These are phyloP conservation scores for Moniliophthora roreri DNA, from an alignment of 1,284 basidiomycete genomes.

Conservation along the genomic window DNA sequence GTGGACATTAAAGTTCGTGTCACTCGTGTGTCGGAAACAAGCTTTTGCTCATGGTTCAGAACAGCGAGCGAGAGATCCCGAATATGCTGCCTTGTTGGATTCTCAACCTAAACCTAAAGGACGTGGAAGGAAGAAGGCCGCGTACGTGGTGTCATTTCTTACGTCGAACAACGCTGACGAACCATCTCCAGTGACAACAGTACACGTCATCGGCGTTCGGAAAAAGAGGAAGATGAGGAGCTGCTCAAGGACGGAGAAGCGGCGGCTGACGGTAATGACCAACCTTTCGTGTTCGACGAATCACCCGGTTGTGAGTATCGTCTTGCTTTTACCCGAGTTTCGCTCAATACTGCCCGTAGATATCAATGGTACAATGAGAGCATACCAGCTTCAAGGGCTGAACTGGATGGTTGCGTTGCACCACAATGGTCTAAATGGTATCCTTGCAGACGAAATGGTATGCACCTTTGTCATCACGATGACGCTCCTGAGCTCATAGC, in stretches of 20 bases:
- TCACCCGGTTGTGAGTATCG: conserved; percentile 85
- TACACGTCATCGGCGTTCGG: conserved; percentile 89
- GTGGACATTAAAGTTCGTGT: conserved; percentile 83
- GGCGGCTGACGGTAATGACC: conserved; percentile 78
- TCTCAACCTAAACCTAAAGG: conserved; percentile 80
- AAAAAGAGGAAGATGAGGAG: conserved; percentile 98
- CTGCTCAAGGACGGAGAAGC: conserved; percentile 85
- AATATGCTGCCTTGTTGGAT: conserved; percentile 90
- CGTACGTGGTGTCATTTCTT: conserved; percentile 44
- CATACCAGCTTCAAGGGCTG: conserved; percentile 94
- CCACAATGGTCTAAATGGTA: conserved; percentile 92
- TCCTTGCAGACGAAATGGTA: conserved; percentile 94
- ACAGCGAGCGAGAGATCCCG: conserved; percentile 88
- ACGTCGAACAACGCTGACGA: not conserved
- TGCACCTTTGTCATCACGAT: conserved; percentile 17
- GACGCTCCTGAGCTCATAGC: conserved; percentile 9
- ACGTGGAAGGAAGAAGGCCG: conserved; percentile 77
- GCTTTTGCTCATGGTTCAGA: conserved; percentile 5
- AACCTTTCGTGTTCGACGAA: conserved; percentile 90
- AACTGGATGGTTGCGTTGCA: conserved; percentile 97
- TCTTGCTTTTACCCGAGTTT: conserved; percentile 2
- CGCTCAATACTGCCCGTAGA: conserved; percentile 43
- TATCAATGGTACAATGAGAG: conserved; percentile 88
- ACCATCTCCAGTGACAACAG: conserved; percentile 57
- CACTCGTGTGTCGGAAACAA: not conserved